A percentile compares a stretch with the other conserved stretches of the same genome.
Evolutionary conservation across 2,329 filamentous ascomycete species (phyloP).

Genomic region (Penicillium sp.): DNA sequence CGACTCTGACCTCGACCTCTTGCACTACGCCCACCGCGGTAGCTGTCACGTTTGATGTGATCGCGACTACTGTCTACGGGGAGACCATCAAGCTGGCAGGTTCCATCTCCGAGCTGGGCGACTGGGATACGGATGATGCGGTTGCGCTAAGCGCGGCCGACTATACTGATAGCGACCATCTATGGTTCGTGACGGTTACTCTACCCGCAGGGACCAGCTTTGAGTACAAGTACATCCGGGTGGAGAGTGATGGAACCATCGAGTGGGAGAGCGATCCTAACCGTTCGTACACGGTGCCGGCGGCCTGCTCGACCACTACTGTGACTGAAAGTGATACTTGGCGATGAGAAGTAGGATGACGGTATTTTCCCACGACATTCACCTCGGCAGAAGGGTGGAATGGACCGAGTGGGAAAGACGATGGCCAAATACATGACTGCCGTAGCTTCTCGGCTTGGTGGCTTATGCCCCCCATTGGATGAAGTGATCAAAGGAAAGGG

Average conservation of each 20-base stretch:
- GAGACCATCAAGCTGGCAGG: constrained; percentile 66
- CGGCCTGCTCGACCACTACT: constrained; percentile 33
- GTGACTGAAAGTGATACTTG: constrained; percentile 41
- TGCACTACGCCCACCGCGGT: constrained; percentile 44
- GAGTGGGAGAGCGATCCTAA: constrained; percentile 63
- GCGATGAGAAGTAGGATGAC: no score
- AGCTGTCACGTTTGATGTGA: constrained; percentile 61
- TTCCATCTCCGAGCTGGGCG: constrained; percentile 57
- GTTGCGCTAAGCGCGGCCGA: constrained; percentile 56
- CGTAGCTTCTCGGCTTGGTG: no score
- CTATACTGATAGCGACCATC: constrained; percentile 59
- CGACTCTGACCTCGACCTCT: constrained; percentile 23
- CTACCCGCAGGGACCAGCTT: constrained; percentile 57
- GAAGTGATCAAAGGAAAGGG: no score
- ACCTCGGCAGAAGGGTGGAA: no score
- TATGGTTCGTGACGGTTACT: constrained; percentile 60
- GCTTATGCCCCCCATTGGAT: no score
- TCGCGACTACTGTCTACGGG: constrained; percentile 58
- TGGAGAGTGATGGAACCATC: constrained; percentile 54
- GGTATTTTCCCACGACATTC: no score
- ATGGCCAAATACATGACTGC: no score
- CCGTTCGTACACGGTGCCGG: constrained; percentile 41
- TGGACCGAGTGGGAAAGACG: no score
- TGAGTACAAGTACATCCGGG: constrained; percentile 67
- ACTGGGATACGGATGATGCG: constrained; percentile 58